Percentiles rank a stretch among this genome's conserved stretches.
These are phyloP conservation scores for Nothophytophthora sp. DNA, from an alignment of 352 stramenopile species.

Conservation along the genomic window DNA sequence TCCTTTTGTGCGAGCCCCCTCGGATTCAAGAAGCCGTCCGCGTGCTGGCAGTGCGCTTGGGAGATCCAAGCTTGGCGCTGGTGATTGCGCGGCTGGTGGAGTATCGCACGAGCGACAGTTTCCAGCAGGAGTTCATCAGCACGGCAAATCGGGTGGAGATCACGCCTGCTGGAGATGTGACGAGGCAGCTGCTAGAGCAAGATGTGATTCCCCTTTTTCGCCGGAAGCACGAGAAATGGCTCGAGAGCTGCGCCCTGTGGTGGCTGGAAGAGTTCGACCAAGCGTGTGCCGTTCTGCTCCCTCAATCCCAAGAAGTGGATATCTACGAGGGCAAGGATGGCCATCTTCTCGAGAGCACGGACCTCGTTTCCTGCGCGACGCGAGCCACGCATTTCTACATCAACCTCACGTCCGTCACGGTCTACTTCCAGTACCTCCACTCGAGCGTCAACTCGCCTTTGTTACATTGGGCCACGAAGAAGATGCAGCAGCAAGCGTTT, in stretches of 20 bases:
- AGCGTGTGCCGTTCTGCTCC: slow-evolving; percentile 63
- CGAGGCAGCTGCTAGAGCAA: slow-evolving; percentile 59
- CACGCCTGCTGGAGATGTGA: slow-evolving; percentile 49
- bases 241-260: slow-evolving; percentile 81
- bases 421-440: slow-evolving; percentile 86
- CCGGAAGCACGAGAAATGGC: slow-evolving; percentile 58
- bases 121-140: slow-evolving; percentile 60
- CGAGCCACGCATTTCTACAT: slow-evolving; percentile 72
- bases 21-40: slow-evolving; percentile 92
- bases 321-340: slow-evolving; percentile 19
- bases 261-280: slow-evolving; percentile 89
- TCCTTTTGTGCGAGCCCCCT: slow-evolving; percentile 92
- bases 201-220: slow-evolving; percentile 74
- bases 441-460: slow-evolving; percentile 65
- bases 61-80: slow-evolving; percentile 90
- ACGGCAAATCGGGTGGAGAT: slow-evolving; percentile 48
- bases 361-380: slow-evolving; percentile 42
- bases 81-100: slow-evolving; percentile 90
- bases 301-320: slow-evolving; percentile 69
- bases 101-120: slow-evolving; percentile 49
- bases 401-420: slow-evolving; percentile 82
- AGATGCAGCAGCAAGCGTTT: slow-evolving; percentile 33
- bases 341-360: slow-evolving; percentile 11
- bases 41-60: slow-evolving; percentile 84
- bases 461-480: slow-evolving; percentile 64